Percentiles rank a stretch among this genome's conserved stretches.
Conservation (phyloP, 441 rosid genomes). For the Croton laevigatus region DNA sequence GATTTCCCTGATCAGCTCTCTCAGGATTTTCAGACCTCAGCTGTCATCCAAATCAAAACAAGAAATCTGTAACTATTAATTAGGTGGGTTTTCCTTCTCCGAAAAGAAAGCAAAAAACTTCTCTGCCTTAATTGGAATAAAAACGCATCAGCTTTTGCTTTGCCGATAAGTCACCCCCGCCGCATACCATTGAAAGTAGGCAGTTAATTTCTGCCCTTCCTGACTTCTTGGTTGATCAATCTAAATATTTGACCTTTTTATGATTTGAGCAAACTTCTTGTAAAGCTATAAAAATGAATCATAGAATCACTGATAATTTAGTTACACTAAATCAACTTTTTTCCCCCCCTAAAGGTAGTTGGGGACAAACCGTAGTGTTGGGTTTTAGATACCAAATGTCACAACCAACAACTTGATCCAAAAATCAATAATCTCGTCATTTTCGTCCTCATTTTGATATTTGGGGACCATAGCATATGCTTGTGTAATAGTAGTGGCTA, state of each 20-base stretch:
- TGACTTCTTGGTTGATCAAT: background rate
- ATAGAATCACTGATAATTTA: too few species aligned
- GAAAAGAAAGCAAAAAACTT: background rate
- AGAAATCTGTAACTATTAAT: background rate
- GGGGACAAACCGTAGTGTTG: conserved; percentile 38
- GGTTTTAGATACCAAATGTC: conserved; percentile 30
- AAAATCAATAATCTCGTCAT: conserved; percentile 24
- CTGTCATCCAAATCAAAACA: background rate
- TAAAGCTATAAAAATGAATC: too few species aligned
- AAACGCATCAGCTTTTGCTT: background rate
- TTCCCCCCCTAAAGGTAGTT: too few species aligned
- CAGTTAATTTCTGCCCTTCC: background rate
- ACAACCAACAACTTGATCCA: conserved; percentile 23
- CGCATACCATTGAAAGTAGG: background rate
- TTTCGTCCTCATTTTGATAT: conserved; percentile 16
- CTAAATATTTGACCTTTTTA: background rate
- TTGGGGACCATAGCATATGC: conserved; percentile 39
- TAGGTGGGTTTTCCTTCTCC: background rate
- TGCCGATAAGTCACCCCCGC: background rate
- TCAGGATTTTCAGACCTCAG: too few species aligned
- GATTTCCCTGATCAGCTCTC: too few species aligned
- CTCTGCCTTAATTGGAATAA: background rate
- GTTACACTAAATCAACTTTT: too few species aligned
- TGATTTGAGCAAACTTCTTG: background rate
- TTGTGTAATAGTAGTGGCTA: background rate